Evolutionary conservation across 352 stramenopile genomes (phyloP), one percentile per base, ranked within the genome.

Genomic region (Phytophthora capsici): DNA sequence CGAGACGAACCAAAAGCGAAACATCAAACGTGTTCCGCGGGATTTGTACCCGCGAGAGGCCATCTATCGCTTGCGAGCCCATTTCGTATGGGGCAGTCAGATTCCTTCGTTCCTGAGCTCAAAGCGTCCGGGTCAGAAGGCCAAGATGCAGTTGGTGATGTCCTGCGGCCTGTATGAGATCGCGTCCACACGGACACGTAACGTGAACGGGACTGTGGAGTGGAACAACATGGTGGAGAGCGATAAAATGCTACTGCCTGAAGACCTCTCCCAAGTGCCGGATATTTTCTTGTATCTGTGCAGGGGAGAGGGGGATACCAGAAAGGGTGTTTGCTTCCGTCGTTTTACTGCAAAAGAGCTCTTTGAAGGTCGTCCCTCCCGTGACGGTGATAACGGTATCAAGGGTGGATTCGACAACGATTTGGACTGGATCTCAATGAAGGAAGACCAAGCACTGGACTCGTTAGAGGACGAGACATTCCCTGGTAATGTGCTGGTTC

Each of bases 201-300:
- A 95, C 55, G 58, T 88, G 51, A 95, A 94, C 28, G 87, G 87
- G 32, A 79, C 86, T 5, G 84, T 93, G 6, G 86, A 94, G 50
- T 96, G 87, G 86, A 96, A 96, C 57, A 75, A 84, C 19, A 81
- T 91, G 66, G 70, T 80, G 36, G 78, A 96, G 57, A 91, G 76
- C 26, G 85, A 94, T 37, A 89, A 86, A 40, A 88, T 94, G 68
- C 48, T 90, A 20, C 63, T 95, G 1, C 79, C 82, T 4, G 80
- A 91, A 57, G 79, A 93, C 19, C 43, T 92, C 8, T 73, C 69
- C 0, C 85, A 96, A 62, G 84, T 97, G 9, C 90, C 90, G 3
- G 89, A 97, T 41, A 79, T 96, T 45, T 97, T 97, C 57, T 63
- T 97, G 55, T 95, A 97, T 52, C 56, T 97, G 26, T 91, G 84